Percentiles rank a stretch among this genome's conserved stretches.
Evolutionary conservation across 176 grass and related monocot species (phyloP).

Genomic region (Areca catechu): DNA sequence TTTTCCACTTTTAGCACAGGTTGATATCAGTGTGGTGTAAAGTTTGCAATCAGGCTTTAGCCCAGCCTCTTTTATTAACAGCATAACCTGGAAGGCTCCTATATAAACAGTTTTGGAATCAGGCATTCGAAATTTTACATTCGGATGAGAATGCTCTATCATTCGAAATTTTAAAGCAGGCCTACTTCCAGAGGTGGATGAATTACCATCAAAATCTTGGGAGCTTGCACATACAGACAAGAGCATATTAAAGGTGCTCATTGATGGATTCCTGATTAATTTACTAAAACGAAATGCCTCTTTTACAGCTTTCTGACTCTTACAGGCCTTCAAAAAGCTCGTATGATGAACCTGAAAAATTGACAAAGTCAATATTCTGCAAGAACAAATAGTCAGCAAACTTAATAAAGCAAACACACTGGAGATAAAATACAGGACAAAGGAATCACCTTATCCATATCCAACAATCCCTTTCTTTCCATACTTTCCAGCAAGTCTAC

Average conservation of each 20-base stretch:
- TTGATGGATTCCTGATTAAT: slow-evolving; percentile 67
- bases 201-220: slow-evolving; percentile 79
- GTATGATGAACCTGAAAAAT: slow-evolving; percentile 77
- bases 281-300: slow-evolving; percentile 77
- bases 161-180: slow-evolving; percentile 4
- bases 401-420: not conserved
- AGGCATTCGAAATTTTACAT: too few relatives aligned
- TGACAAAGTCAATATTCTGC: slow-evolving; percentile 21
- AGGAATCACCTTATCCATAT: slow-evolving; percentile 65
- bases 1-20: slow-evolving; percentile 94
- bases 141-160: not conserved
- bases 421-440: not conserved
- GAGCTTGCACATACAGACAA: slow-evolving; percentile 90
- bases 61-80: slow-evolving; percentile 81
- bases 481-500: slow-evolving; percentile 66
- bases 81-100: slow-evolving; percentile 91
- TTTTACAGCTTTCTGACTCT: slow-evolving; percentile 56
- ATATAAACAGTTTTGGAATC: slow-evolving; percentile 3
- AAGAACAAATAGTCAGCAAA: not conserved
- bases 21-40: slow-evolving; percentile 93
- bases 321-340: slow-evolving; percentile 82
- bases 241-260: slow-evolving; percentile 99
- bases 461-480: slow-evolving; percentile 51
- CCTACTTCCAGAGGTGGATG: slow-evolving; percentile 19
- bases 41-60: slow-evolving; percentile 95